phyloP scores from a whole-genome alignment of 1,284 basidiomycete species.

The Irpex sp. region DNA sequence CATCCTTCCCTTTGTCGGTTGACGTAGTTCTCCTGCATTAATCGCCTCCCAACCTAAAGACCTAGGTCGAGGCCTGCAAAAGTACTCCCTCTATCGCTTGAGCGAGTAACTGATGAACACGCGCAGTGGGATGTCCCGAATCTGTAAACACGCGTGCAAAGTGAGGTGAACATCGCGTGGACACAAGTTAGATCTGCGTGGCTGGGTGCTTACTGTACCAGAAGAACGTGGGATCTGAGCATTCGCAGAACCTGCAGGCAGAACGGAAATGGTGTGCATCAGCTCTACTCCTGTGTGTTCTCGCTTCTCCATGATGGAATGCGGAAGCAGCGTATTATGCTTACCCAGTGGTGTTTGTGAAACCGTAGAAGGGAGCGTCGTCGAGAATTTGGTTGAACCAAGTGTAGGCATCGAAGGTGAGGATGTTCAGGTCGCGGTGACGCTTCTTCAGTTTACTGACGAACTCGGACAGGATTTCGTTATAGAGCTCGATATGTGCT shows the following conservation, averaged over 20 bases:
- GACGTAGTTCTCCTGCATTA: background rate
- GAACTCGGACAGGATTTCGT: conserved; percentile 33
- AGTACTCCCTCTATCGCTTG: conserved; percentile 36
- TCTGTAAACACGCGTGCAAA: conserved; percentile 24
- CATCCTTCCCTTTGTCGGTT: background rate
- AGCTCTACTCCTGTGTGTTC: background rate
- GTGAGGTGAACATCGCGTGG: background rate
- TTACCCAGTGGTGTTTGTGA: conserved; percentile 46
- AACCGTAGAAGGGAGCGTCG: conserved; percentile 35
- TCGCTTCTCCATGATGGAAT: background rate
- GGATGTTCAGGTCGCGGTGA: conserved; percentile 34
- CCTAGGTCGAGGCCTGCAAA: conserved; percentile 12
- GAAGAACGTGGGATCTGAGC: conserved; percentile 41
- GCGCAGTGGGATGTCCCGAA: conserved; percentile 44
- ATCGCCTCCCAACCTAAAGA: background rate
- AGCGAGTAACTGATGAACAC: conserved; percentile 42
- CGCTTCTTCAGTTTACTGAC: conserved; percentile 29
- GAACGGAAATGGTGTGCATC: background rate
- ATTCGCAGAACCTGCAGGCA: conserved; percentile 43
- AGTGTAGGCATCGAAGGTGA: conserved; percentile 45
- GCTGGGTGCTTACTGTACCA: conserved; percentile 43
- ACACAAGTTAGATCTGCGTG: background rate
- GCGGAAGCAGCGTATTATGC: too few relatives aligned
- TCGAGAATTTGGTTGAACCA: conserved; percentile 46
- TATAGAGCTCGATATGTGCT: conserved; percentile 37